These are phyloP conservation scores for Afroboletus lepidellus DNA, from an alignment of 1,284 basidiomycete genomes.

Conservation along the genomic window DNA sequence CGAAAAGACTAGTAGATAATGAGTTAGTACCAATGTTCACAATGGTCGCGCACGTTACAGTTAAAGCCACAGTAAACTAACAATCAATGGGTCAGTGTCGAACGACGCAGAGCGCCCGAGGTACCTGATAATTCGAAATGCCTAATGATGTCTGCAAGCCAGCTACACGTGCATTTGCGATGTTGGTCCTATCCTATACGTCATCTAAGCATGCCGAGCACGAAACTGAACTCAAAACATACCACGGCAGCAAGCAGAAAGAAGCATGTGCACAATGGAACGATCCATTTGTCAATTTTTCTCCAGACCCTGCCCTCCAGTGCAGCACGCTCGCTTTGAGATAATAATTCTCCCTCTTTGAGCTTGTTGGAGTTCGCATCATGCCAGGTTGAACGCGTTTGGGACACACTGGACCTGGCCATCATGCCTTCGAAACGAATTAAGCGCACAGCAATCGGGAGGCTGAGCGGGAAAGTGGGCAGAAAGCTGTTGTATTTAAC, in stretches of 20 bases:
- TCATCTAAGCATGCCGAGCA: background rate
- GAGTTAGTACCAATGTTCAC: background rate
- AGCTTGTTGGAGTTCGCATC: too few species aligned
- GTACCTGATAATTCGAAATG: background rate
- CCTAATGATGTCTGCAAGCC: background rate
- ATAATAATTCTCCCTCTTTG: too few species aligned
- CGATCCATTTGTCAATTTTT: slow-evolving; percentile 44
- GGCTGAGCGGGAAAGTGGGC: too few species aligned
- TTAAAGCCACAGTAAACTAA: background rate
- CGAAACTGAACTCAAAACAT: slow-evolving; percentile 15
- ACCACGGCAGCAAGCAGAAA: slow-evolving; percentile 50
- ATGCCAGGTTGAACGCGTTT: too few species aligned
- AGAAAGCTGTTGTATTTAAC: too few species aligned
- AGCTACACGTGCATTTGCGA: background rate
- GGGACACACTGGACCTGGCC: background rate
- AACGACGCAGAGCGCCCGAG: background rate
- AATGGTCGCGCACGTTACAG: background rate
- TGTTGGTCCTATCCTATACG: slow-evolving; percentile 23
- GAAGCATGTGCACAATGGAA: slow-evolving; percentile 50
- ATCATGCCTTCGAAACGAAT: too few species aligned
- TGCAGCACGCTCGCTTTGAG: too few species aligned
- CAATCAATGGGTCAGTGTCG: background rate
- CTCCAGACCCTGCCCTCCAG: background rate
- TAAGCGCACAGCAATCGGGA: too few species aligned
- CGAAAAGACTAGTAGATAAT: background rate